Evolutionary conservation across 306 rosid genomes (phyloP), one percentile per base, ranked within the genome.

Genomic region (Cicer chorassanicum): DNA sequence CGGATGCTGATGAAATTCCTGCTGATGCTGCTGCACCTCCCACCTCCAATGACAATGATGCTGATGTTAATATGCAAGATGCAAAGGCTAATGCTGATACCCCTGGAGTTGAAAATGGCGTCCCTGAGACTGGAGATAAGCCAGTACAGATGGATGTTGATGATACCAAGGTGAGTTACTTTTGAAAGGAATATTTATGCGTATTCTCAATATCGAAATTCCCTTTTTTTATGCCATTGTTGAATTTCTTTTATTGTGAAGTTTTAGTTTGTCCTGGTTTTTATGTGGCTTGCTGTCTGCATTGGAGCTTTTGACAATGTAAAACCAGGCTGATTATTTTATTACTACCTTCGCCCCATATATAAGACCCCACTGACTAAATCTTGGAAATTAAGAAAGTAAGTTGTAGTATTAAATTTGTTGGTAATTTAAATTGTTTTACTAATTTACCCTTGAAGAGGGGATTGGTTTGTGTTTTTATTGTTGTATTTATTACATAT

Each of bases 61-160:
- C 56, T 64, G 93, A 90, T 80, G 86, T 82, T n/a, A 84, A 81
- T 65, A 89, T 85, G 96, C 92, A 88, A 77, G 99, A 92, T 82
- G 83, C 88, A 9, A 92, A 87, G 84, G 85, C 79, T 36, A 60
- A 81, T 62, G 62, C 86, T 42, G 90, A 88, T 68, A 59, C 67
- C 59, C 11, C 92, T 8, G 90, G 70, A 15, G 81, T 66, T 16
- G 88, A 90, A 83, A 90, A 90, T 54, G 92, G 95, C 3, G 34
- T 79, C 45, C 80, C 90, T 0, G 95, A 87, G 79, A 65, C 81
- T 0, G 90, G 88, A 61, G 95, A 94, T 51, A 92, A 90, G 81
- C 81, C 97, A 80, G 86, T 60, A 48, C 91, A 84, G 79, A 84
- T 77, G 86, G 97, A 91, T 44, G 83, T 91, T n/a, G 96, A 94